These are phyloP conservation scores for Diaporthe humulicola DNA, from an alignment of 2,329 filamentous ascomycete genomes.

Conservation along the genomic window DNA sequence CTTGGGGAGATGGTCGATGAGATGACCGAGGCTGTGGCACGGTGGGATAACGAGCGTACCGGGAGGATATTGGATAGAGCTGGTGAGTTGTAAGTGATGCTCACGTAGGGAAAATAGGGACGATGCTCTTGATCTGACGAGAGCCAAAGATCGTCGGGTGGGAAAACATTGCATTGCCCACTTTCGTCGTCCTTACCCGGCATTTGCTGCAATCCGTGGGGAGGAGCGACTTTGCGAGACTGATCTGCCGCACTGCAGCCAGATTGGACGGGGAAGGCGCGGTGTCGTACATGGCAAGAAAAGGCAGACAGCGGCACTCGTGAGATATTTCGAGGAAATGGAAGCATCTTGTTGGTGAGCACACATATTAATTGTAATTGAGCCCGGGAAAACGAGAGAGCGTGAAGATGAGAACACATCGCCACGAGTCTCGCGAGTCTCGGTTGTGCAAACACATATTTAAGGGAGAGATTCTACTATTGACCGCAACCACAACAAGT, in stretches of 20 bases:
- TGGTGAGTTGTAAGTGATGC: background rate
- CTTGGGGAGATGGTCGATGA: background rate
- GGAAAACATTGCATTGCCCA: background rate
- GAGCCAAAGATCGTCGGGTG: background rate
- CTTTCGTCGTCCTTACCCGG: slow-evolving; percentile 6
- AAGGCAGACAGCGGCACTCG: background rate
- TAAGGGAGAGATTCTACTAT: background rate
- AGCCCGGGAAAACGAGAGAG: too few species aligned
- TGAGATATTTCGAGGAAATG: background rate
- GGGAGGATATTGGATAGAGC: slow-evolving; percentile 9
- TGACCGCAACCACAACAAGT: background rate
- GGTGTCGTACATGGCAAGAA: background rate
- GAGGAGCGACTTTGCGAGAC: background rate
- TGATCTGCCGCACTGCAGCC: background rate
- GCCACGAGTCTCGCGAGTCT: background rate
- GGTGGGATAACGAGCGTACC: slow-evolving; percentile 6
- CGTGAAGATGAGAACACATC: background rate
- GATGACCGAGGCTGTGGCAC: slow-evolving; percentile 6
- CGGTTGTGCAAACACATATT: background rate
- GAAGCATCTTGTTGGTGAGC: background rate
- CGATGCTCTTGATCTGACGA: background rate
- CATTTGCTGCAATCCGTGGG: background rate
- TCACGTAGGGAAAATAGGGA: background rate
- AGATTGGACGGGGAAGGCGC: background rate
- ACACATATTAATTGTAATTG: background rate